A percentile compares a stretch with the other conserved stretches of the same genome.
Conservation (phyloP, 106 monocot species). For the Apostasia ramifera region DNA sequence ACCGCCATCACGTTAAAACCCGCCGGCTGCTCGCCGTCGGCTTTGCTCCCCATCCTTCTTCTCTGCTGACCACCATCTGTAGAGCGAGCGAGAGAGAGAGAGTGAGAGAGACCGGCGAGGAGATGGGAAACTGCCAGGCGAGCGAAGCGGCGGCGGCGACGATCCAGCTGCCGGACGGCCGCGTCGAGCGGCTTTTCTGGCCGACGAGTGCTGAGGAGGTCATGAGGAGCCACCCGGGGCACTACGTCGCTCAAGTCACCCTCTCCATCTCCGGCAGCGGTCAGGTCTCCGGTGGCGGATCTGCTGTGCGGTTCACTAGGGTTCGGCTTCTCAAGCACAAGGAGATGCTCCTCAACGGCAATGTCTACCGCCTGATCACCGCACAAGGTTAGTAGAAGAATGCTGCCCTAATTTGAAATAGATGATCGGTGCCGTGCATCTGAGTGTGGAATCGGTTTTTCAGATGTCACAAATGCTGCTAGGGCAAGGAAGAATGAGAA, state of each 20-base stretch:
- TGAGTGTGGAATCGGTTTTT: not conserved
- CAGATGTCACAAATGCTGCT: constrained; percentile 67
- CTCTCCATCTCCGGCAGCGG: constrained; percentile 8
- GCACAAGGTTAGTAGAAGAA: constrained; percentile 22
- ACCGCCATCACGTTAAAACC: too few relatives aligned
- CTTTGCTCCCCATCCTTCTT: too few relatives aligned
- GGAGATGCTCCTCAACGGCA: constrained; percentile 45
- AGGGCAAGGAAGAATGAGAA: constrained; percentile 61
- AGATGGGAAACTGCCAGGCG: constrained; percentile 65
- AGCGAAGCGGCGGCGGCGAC: constrained; percentile 42
- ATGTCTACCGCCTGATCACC: constrained; percentile 57
- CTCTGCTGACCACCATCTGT: not conserved
- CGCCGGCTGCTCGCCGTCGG: too few relatives aligned
- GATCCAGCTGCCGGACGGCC: constrained; percentile 51
- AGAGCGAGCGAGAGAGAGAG: constrained; percentile 6
- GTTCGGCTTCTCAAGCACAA: constrained; percentile 44
- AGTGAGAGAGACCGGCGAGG: not conserved
- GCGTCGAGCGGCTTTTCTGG: constrained; percentile 51
- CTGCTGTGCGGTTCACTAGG: constrained; percentile 23
- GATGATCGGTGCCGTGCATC: not conserved
- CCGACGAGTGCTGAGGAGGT: constrained; percentile 44
- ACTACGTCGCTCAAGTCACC: constrained; percentile 48
- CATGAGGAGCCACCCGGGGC: constrained; percentile 57
- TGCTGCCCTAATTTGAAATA: not conserved
- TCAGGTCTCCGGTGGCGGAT: not conserved